These are phyloP conservation scores for Ciborinia camelliae DNA, from an alignment of 2,329 filamentous ascomycete species.

Conservation along the genomic window DNA sequence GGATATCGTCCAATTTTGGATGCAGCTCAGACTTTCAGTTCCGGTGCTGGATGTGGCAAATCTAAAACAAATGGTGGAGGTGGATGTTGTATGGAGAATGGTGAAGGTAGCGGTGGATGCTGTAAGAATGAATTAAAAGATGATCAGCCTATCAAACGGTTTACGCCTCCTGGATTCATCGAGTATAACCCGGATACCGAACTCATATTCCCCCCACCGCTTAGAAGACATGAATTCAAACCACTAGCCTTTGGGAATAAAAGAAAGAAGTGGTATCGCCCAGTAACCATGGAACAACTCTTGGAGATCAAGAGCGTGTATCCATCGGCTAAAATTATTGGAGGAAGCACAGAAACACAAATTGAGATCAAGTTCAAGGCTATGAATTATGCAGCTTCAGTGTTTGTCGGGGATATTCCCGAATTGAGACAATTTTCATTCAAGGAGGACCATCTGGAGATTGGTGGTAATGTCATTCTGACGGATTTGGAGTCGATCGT, in stretches of 20 bases:
- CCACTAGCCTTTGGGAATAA: conserved; percentile 91
- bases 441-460: conserved; percentile 76
- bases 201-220: conserved; percentile 84
- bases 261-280: conserved; percentile 88
- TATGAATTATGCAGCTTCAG: conserved; percentile 81
- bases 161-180: conserved; percentile 87
- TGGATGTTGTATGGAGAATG: conserved; percentile 71
- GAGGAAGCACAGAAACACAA: conserved; percentile 93
- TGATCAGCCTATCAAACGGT: conserved; percentile 58
- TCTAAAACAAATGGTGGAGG: conserved; percentile 48
- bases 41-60: conserved; percentile 47
- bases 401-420: conserved; percentile 89
- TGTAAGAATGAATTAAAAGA: conserved; percentile 59
- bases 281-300: conserved; percentile 80
- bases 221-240: conserved; percentile 78
- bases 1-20: conserved; percentile 93
- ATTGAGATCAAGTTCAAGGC: conserved; percentile 99
- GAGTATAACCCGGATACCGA: conserved; percentile 92
- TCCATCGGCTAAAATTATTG: conserved; percentile 88
- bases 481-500: conserved; percentile 89
- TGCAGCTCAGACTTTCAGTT: conserved; percentile 83
- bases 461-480: conserved; percentile 88
- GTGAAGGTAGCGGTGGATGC: conserved; percentile 53
- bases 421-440: conserved; percentile 82
- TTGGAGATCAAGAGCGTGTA: conserved; percentile 86